Percentiles rank a stretch among this genome's conserved stretches.
Conservation (phyloP, 768 basidiomycete genomes). For the Galerina marginata region DNA sequence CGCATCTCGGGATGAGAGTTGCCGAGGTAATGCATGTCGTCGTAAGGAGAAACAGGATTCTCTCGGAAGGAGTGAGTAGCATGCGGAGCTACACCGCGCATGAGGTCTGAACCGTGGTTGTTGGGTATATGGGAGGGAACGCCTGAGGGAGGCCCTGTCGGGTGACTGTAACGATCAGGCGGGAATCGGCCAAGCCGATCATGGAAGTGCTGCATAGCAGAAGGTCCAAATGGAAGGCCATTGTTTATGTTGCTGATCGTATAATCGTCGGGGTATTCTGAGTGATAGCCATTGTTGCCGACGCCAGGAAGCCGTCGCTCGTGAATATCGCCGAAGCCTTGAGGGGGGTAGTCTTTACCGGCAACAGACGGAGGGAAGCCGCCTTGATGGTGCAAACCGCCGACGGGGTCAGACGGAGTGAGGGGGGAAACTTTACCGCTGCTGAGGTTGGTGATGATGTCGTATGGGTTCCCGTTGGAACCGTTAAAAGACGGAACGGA, state of each 20-base stretch:
- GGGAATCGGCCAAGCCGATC: slow-evolving; percentile 63
- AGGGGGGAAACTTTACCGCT: slow-evolving; percentile 80
- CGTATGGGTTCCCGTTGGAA: slow-evolving; percentile 61
- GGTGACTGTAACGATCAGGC: slow-evolving; percentile 59
- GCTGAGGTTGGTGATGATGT: slow-evolving; percentile 65
- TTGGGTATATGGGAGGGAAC: slow-evolving; percentile 58
- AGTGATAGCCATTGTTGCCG: slow-evolving; percentile 49
- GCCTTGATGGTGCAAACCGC: slow-evolving; percentile 58
- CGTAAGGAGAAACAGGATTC: slow-evolving; percentile 53
- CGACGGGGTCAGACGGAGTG: slow-evolving; percentile 69
- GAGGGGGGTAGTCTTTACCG: slow-evolving; percentile 64
- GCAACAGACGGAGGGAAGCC: slow-evolving; percentile 52
- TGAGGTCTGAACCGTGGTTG: slow-evolving; percentile 56
- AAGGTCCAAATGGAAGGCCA: slow-evolving; percentile 52
- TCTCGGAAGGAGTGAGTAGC: slow-evolving; percentile 71
- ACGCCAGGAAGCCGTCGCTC: slow-evolving; percentile 48
- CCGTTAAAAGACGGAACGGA: slow-evolving; percentile 61
- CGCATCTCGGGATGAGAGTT: slow-evolving; percentile 63
- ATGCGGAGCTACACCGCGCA: slow-evolving; percentile 74
- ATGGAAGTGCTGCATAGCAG: slow-evolving; percentile 60
- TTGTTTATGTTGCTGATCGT: slow-evolving; percentile 52
- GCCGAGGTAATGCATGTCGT: slow-evolving; percentile 64
- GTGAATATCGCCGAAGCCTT: slow-evolving; percentile 60
- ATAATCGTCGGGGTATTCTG: slow-evolving; percentile 73
- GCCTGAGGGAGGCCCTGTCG: slow-evolving; percentile 41